Base-by-base conservation (phyloP, 495 filamentous ascomycete species). In the Penicillium verhagenii region DNA sequence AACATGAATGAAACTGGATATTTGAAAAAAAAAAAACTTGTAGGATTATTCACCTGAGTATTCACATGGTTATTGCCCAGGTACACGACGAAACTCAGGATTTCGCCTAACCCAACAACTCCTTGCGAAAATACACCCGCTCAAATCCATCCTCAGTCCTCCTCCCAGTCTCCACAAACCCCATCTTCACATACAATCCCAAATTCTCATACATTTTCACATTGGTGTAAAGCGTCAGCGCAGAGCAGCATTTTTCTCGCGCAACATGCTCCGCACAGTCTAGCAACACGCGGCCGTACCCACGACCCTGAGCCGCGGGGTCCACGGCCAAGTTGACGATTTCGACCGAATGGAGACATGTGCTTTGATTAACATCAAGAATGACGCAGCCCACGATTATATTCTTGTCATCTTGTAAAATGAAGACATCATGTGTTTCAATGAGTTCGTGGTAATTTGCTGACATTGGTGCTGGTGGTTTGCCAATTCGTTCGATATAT, bases 181-280 rank as follows among this genome's bases (percentile, higher is more conserved):
- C 71, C 39, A 74, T 18, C 33, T 61, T 67, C 3, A 19, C n/a
- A 59, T 74, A 73, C 19, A 70, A 40, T 8, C 31, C 54, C 19
- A 74, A 20, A 50, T 74, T 74, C 47, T 74, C 70, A 43, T 64
- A 54, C 72, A 73, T 74, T 23, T 69, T 70, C 35, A 63, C 67
- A 61, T 74, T 74, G 0, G 72, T 73, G 39, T 59, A 73, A 1
- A 74, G 53, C 1, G 50, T 66, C 16, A 74, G 8, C 1, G 55
- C 59, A 3, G 5, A 28, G 2, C 26, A 54, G 11, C 25, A 38
- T 29, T 53, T 39, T 14, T 42, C 37, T 20, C 25, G 40, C 0
- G 56, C 62, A 38, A 54, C 16, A 1, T 37, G 31, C 39, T 67
- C 65, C 0, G 54, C 65, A 28, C 48, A 43, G 0, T 52, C 45